phyloP scores from a whole-genome alignment of 495 filamentous ascomycete genomes.

The Tuber borchii region DNA sequence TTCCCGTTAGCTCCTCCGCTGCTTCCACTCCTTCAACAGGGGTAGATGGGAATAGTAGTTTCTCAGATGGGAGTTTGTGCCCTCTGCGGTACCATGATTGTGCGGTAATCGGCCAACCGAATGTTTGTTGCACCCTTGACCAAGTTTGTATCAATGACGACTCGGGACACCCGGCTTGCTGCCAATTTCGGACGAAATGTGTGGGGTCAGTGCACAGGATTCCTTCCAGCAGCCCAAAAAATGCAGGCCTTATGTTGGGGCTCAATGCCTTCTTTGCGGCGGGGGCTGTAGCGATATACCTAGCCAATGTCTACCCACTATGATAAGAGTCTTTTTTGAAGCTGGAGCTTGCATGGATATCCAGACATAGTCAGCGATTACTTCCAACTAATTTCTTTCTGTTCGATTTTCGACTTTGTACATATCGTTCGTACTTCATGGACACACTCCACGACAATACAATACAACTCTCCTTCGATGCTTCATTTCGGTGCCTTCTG shows the following conservation, averaged over 20 bases:
- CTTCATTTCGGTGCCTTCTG: not conserved
- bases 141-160: slow-evolving; percentile 35
- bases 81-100: slow-evolving; percentile 28
- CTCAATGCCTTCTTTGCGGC: not conserved
- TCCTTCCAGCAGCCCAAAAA: not conserved
- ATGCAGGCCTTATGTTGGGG: not conserved
- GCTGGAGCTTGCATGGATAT: not conserved
- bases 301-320: not conserved
- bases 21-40: slow-evolving; percentile 6
- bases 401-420: not conserved
- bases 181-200: slow-evolving; percentile 30
- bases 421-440: not conserved
- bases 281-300: not conserved
- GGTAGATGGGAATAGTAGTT: not conserved
- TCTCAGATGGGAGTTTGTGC: slow-evolving; percentile 7
- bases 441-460: not conserved
- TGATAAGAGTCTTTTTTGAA: not conserved
- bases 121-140: slow-evolving; percentile 32
- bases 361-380: not conserved
- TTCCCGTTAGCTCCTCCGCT: slow-evolving; percentile 22
- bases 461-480: not conserved
- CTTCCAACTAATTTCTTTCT: not conserved
- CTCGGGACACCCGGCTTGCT: slow-evolving; percentile 16
- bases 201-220: slow-evolving; percentile 11
- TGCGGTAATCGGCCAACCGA: slow-evolving; percentile 20